Base-by-base conservation (phyloP, 2,329 filamentous ascomycete genomes). In the Penicillium sp. region DNA sequence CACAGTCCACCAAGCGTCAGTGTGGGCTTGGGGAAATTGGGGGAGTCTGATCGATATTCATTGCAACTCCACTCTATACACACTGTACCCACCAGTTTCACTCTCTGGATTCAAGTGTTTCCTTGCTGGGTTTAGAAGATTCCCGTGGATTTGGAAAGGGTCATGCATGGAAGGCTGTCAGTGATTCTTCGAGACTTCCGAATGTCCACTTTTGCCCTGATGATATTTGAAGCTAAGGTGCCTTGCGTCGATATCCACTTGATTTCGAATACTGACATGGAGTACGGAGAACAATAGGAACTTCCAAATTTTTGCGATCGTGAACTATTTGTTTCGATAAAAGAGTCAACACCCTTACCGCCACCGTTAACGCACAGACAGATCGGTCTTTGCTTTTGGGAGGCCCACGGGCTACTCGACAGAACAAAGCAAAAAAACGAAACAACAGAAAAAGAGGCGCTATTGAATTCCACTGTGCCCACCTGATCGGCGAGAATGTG, bases 331-430 rank as follows among this genome's bases (percentile, higher is more conserved):
- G 10, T 21, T 45, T 32, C 39, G 10, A 36, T 49, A 32, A 22
- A 29, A 42, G 47, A 39, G 27, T 16, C 39, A 9, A 43, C 40
- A 43, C 34, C 44, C 50, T 51, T 53, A 50, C 53, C 54, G 56
- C 65, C 61, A 63, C 61, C 62, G 63, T 67, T 65, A 55, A 64
- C 57, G 65, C 66, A 68, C 65, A 65, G 66, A 66, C 66, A 32
- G 48, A 47, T 47, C 44, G 42, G 45, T 46, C 21, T 53, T 48
- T 36, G 38, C 44, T 48, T 48, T 53, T 29, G 9, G 14, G 21
- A 48, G 39, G 39, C 24, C 49, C 55, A 60, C 53, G 56, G 56
- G 48, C 45, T 54, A 18, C 40, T 10, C 13, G 18, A 22, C 27
- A 44, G 31, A 29, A 41, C 32, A 48, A 57, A 44, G 22, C 31